Percentiles rank a stretch among this genome's conserved stretches.
Conservation (phyloP, 1,139 yeast genomes). For the Yamadazyma atlantica region DNA sequence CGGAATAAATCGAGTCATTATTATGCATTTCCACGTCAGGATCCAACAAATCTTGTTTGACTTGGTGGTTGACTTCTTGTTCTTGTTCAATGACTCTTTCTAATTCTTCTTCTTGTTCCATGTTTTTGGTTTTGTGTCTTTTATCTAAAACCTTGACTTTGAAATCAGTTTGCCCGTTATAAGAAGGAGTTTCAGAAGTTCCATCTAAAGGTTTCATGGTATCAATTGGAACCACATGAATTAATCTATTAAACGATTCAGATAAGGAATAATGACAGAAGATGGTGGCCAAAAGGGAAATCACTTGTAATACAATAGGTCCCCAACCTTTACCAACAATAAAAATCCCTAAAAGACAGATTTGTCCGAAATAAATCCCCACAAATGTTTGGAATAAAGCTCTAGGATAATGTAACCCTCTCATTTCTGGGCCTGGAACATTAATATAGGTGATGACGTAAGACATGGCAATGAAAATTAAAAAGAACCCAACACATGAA, state of each 20-base stretch:
- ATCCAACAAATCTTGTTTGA: constrained; percentile 23
- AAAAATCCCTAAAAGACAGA: constrained; percentile 82
- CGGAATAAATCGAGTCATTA: constrained; percentile 13
- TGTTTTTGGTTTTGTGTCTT: constrained; percentile 17
- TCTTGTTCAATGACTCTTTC: constrained; percentile 16
- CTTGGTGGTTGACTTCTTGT: constrained; percentile 16
- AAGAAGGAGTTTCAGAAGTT: constrained; percentile 59
- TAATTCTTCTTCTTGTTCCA: constrained; percentile 15
- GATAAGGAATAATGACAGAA: constrained; percentile 63
- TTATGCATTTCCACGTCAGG: constrained; percentile 17
- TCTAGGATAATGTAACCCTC: constrained; percentile 85
- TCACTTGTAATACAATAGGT: constrained; percentile 74
- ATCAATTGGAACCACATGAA: constrained; percentile 61
- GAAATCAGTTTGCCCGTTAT: constrained; percentile 37
- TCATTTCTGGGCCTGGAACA: constrained; percentile 60
- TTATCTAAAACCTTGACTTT: constrained; percentile 29
- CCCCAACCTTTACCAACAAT: constrained; percentile 96
- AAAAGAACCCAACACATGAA: constrained; percentile 63
- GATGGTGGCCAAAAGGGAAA: constrained; percentile 62
- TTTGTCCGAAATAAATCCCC: constrained; percentile 84
- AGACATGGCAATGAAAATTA: constrained; percentile 75
- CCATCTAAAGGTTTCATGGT: constrained; percentile 74
- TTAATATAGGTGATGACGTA: constrained; percentile 78
- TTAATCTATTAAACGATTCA: constrained; percentile 62
- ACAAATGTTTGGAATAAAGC: constrained; percentile 87